Percentiles rank a stretch among this genome's conserved stretches.
These are phyloP conservation scores for Pisolithus sp. DNA, from an alignment of 768 basidiomycete genomes.

Conservation along the genomic window DNA sequence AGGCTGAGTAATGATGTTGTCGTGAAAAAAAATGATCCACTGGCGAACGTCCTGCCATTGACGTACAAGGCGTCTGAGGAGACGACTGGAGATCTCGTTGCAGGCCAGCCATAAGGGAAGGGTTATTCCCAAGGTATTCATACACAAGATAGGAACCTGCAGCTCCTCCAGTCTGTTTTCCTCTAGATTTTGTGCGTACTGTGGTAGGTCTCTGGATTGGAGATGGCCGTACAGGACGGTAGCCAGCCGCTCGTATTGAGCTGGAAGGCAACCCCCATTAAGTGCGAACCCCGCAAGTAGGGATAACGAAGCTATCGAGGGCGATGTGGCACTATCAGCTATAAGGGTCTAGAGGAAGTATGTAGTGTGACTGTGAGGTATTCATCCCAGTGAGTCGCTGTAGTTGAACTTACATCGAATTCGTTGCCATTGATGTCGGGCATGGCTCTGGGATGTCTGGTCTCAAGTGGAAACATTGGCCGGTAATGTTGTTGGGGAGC, in stretches of 20 bases:
- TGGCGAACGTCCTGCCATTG: slow-evolving; percentile 22
- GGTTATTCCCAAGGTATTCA: slow-evolving; percentile 18
- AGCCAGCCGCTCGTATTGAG: slow-evolving; percentile 19
- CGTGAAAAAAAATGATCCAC: slow-evolving; percentile 22
- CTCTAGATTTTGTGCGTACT: neutral
- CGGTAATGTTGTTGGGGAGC: too few species aligned
- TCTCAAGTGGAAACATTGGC: too few species aligned
- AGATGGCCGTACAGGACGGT: slow-evolving; percentile 18
- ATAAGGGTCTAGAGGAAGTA: too few species aligned
- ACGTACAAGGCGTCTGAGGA: slow-evolving; percentile 9
- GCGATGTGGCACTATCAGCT: too few species aligned
- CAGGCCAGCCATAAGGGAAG: slow-evolving; percentile 19
- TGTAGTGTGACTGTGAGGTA: too few species aligned
- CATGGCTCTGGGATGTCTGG: too few species aligned
- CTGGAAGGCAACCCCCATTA: slow-evolving; percentile 8
- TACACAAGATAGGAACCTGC: slow-evolving; percentile 8
- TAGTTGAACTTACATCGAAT: too few species aligned
- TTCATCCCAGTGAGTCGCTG: too few species aligned
- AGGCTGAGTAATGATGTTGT: slow-evolving; percentile 6
- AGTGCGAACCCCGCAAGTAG: slow-evolving; percentile 10
- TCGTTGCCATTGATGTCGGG: too few species aligned
- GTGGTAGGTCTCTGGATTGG: slow-evolving; percentile 13
- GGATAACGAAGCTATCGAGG: neutral
- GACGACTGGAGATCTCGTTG: slow-evolving; percentile 7
- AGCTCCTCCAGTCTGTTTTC: slow-evolving; percentile 6